These are phyloP conservation scores for Candida verbasci DNA, from an alignment of 805 yeast species.

Conservation along the genomic window DNA sequence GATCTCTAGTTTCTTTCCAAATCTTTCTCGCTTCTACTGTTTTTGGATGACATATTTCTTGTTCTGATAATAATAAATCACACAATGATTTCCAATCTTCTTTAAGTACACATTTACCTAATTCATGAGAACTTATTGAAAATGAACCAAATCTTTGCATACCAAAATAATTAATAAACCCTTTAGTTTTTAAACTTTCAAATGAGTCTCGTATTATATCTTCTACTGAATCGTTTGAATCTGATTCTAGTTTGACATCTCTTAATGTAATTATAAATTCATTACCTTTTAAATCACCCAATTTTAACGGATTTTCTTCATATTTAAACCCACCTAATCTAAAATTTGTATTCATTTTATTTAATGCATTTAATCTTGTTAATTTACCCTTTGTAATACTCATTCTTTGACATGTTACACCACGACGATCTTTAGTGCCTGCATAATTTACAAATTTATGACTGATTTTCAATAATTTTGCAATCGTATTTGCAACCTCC, in stretches of 20 bases:
- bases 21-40: constrained; percentile 76
- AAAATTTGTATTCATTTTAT: constrained; percentile 47
- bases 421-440: constrained; percentile 96
- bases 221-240: constrained; percentile 5
- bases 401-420: constrained; percentile 84
- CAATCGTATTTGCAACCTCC: constrained; percentile 80
- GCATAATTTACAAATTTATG: constrained; percentile 71
- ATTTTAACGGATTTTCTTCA: constrained; percentile 52
- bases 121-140: constrained; percentile 82
- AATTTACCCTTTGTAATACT: constrained; percentile 66
- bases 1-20: constrained; percentile 73
- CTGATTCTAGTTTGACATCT: constrained; percentile 46
- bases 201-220: constrained; percentile 49
- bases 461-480: constrained; percentile 73
- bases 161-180: constrained; percentile 94
- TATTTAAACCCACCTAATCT: constrained; percentile 72
- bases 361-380: constrained; percentile 71
- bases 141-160: constrained; percentile 98
- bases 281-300: constrained; percentile 88
- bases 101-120: constrained; percentile 70
- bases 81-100: constrained; percentile 79
- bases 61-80: constrained; percentile 77
- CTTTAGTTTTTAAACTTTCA: constrained; percentile 54
- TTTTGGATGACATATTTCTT: constrained; percentile 77
- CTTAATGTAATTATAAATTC: constrained; percentile 83